These are phyloP conservation scores for Neopestalotiopsis clavispora DNA, from an alignment of 2,329 filamentous ascomycete genomes.

Conservation along the genomic window DNA sequence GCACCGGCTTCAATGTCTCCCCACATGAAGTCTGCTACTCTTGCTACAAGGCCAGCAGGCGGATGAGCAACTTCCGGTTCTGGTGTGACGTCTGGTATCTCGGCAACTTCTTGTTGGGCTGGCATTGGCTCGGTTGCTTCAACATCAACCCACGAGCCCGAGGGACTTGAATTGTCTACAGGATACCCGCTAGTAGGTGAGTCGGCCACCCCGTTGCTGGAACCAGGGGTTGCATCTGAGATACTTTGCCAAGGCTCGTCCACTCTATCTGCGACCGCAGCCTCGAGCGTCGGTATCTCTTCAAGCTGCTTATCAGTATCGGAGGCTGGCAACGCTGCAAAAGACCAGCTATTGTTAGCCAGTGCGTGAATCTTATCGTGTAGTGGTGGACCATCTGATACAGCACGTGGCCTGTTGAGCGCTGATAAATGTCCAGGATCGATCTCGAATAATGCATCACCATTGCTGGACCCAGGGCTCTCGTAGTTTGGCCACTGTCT, in stretches of 20 bases:
- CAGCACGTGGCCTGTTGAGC: conserved; percentile 51
- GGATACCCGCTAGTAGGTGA: background rate
- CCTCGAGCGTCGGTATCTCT: background rate
- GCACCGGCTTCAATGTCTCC: conserved; percentile 52
- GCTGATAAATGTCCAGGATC: conserved; percentile 11
- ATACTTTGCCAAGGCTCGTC: background rate
- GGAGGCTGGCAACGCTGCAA: background rate
- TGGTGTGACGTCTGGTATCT: conserved; percentile 16
- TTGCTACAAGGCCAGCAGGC: conserved; percentile 44
- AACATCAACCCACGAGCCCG: background rate
- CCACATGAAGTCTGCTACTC: conserved; percentile 67
- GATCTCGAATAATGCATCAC: background rate
- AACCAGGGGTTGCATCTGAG: background rate
- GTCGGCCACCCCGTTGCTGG: background rate
- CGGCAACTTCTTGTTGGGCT: conserved; percentile 15
- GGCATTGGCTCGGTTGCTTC: conserved; percentile 1
- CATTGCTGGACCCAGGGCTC: conserved; percentile 5
- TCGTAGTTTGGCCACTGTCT: conserved; percentile 21
- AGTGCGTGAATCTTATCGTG: conserved; percentile 53
- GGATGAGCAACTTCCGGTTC: conserved; percentile 19
- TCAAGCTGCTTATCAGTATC: background rate
- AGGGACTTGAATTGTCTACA: background rate
- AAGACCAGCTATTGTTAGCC: conserved; percentile 65
- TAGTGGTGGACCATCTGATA: conserved; percentile 60
- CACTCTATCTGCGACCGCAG: background rate